phyloP scores from a whole-genome alignment of 768 basidiomycete species.

The Leccinum olivaceopallidum region DNA sequence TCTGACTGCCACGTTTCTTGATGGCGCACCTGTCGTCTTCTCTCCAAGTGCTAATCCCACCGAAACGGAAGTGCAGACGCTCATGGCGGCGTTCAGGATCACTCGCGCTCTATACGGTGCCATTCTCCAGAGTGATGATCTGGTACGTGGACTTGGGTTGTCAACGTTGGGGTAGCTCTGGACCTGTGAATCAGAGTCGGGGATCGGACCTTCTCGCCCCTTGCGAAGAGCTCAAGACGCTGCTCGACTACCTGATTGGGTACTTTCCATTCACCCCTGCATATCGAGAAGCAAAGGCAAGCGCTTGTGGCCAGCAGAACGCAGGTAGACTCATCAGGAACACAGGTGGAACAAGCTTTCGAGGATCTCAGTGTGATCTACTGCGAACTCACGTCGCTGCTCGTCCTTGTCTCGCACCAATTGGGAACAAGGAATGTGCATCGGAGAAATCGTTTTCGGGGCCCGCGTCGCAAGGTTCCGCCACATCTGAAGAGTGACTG shows the following conservation, averaged over 20 bases:
- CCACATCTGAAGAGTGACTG: constrained; percentile 18
- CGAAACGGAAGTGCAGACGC: constrained; percentile 60
- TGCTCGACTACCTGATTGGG: constrained; percentile 73
- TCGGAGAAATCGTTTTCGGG: constrained; percentile 12
- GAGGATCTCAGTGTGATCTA: constrained; percentile 76
- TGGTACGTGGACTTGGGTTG: constrained; percentile 23
- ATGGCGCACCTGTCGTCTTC: constrained; percentile 83
- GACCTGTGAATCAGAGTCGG: constrained; percentile 27
- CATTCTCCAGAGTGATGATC: constrained; percentile 48
- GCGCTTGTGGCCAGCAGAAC: background rate
- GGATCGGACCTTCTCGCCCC: constrained; percentile 25
- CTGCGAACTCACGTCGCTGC: constrained; percentile 72
- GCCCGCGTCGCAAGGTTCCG: constrained; percentile 17
- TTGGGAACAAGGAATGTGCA: constrained; percentile 8
- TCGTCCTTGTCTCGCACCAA: constrained; percentile 42
- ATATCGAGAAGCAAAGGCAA: constrained; percentile 60
- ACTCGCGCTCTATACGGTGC: constrained; percentile 58
- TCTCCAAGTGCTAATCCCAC: constrained; percentile 59
- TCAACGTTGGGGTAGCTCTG: constrained; percentile 4
- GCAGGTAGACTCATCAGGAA: constrained; percentile 8
- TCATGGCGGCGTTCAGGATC: constrained; percentile 59
- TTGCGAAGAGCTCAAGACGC: constrained; percentile 50
- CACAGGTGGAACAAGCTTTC: constrained; percentile 62
- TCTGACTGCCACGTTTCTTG: constrained; percentile 81
- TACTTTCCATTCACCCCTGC: constrained; percentile 79